These are phyloP conservation scores for Botrytis byssoidea DNA, from an alignment of 2,329 filamentous ascomycete genomes.

Conservation along the genomic window DNA sequence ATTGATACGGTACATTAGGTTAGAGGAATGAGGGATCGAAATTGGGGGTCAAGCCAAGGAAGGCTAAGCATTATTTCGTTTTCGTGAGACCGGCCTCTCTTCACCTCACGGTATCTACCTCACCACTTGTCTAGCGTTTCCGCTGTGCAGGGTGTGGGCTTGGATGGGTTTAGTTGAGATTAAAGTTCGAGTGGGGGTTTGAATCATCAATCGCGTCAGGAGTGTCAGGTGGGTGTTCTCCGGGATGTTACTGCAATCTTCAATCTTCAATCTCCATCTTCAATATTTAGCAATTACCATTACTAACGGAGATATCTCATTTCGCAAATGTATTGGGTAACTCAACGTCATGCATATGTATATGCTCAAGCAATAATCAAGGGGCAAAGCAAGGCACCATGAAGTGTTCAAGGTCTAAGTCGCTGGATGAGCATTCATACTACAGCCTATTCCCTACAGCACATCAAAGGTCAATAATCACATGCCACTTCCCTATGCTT, in stretches of 20 bases:
- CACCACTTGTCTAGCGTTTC: constrained; percentile 11
- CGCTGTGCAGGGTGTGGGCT: constrained; percentile 5
- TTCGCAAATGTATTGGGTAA: constrained; percentile 4
- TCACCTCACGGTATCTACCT: constrained; percentile 2
- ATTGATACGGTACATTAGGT: background rate
- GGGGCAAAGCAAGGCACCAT: constrained; percentile 14
- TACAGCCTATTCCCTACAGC: background rate
- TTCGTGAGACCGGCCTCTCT: constrained; percentile 11
- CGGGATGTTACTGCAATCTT: constrained; percentile 9
- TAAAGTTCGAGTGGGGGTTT: constrained; percentile 5
- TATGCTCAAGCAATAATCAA: background rate
- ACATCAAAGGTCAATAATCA: constrained; percentile 9
- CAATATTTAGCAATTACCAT: background rate
- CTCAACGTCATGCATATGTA: constrained; percentile 3
- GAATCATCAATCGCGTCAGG: constrained; percentile 7
- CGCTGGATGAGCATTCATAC: constrained; percentile 10
- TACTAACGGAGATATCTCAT: constrained; percentile 11
- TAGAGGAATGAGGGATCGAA: background rate
- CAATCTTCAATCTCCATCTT: constrained; percentile 9
- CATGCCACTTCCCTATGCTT: constrained; percentile 16
- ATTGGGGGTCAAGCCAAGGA: constrained; percentile 12
- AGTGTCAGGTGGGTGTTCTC: constrained; percentile 19
- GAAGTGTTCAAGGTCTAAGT: constrained; percentile 18
- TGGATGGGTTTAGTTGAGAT: background rate
- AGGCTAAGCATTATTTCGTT: constrained; percentile 16